Evolutionary conservation across 495 filamentous ascomycete species (phyloP), one percentile per base, ranked within the genome.

Genomic region (Rostrohypoxylon terebratum): DNA sequence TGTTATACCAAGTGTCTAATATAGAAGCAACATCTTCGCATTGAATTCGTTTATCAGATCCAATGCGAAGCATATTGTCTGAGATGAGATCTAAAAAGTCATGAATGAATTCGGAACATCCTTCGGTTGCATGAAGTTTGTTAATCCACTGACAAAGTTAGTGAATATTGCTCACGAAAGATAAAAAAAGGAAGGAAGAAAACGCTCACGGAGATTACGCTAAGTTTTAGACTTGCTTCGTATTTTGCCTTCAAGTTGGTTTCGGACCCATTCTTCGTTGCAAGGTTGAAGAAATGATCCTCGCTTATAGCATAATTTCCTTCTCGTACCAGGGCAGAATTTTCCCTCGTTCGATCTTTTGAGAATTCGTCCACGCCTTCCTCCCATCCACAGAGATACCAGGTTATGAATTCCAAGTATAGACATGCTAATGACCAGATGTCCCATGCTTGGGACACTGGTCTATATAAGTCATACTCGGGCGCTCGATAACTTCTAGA

Each of bases 41-140:
- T 14, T 58, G 14, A 16, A 3, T 10, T 2, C 63, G 63, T 2
- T 66, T 25, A 0, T 47, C 51, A n/a, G 21, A 21, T 36, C 63
- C 6, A 25, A 66, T 58, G 23, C 63, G 53, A 2, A 75, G 60
- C 69, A 75, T 68, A 20, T 66, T 5, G 0, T 62, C 40, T 7
- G 68, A 65, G 20, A 75, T 69, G 3, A 72, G 47, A 50, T 69
- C 64, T 31, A 75, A 10, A 38, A 75, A 72, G 6, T 75, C 65
- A 50, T 66, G 61, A 4, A 75, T 20, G 20, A 72, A 75, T 16
- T 48, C 10, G 0, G 72, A 72, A 36, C 62, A 67, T 11, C 63
- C 54, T 25, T 50, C 44, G 3, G 65, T 72, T 13, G 53, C 54
- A 38, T 72, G 69, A 6, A 75, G 60, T 25, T 72, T 64, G 11